Base-by-base conservation (phyloP, 257 asterid species). In the Marsdenia floribunda region DNA sequence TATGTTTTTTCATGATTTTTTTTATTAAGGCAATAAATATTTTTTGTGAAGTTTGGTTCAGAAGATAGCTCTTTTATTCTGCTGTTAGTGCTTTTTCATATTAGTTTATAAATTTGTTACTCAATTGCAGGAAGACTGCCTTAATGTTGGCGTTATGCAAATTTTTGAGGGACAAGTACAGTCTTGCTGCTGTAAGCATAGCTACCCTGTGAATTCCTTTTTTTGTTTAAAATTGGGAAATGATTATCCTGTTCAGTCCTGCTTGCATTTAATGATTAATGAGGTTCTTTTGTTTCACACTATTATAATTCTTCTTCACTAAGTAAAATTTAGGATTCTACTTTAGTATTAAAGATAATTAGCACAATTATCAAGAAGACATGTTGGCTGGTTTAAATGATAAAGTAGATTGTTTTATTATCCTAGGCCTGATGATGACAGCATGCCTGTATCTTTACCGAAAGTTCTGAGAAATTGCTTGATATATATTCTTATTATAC, bases 131-230 rank as follows among this genome's bases (percentile, higher is more conserved):
- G 73, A 93, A 93, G 80, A 93, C 98, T 9, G 97, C 98, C 24
- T 73, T 93, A 78, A 93, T 93, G 98, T 81, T 93, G 63, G 97
- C 95, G 65, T 79, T 91, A 79, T 91, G 97, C 80, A 88, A 88
- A 68, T 29, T 70, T 76, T 87, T 93, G 14, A 90, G 97, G 82
- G 97, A 91, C 77, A 87, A 85, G 75, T 93, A 93, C 87, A 91
- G 97, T 77, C 97, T 93, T 72, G 98, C 97, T 50, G 97, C 97
- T 82, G 97, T 93, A 85, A 54, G 97, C 86, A 75, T 58, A 40
- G 5, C 6, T 59, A 55, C 59, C 59, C 9, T 70, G 46, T 18
- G 42, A 52, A 26, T 40, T 40, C 29, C 47, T 13, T 49, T 29
- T 40, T 49, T 47, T 4, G 15, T 57, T 57, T 8, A 4, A 14